Percentiles rank a stretch among this genome's conserved stretches.
Conservation (phyloP, 2,329 filamentous ascomycete species). For the Talaromyces rugulosus region DNA sequence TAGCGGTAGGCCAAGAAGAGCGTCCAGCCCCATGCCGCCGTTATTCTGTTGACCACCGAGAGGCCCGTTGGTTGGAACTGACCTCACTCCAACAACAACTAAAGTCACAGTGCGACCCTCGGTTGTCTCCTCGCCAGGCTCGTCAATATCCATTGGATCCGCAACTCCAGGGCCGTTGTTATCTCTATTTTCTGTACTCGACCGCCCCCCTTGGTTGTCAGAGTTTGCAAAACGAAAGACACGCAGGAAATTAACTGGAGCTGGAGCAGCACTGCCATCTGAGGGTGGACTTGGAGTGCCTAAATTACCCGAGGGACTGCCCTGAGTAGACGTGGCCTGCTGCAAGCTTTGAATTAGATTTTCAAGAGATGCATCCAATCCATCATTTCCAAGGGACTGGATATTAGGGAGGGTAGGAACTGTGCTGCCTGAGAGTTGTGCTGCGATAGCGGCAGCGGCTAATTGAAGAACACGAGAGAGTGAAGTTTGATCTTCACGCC, state of each 20-base stretch:
- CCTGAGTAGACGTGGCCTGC: constrained; percentile 56
- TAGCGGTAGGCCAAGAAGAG: constrained; percentile 43
- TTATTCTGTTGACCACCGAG: constrained; percentile 39
- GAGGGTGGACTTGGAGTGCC: constrained; percentile 31
- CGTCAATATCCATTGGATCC: constrained; percentile 38
- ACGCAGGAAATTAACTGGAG: constrained; percentile 63
- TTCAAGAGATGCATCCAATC: constrained; percentile 59
- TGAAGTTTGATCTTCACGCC: constrained; percentile 59
- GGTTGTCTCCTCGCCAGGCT: constrained; percentile 22
- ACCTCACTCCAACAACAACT: constrained; percentile 66
- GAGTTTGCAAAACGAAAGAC: constrained; percentile 64
- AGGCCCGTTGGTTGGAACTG: constrained; percentile 53
- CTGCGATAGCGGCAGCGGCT: constrained; percentile 61
- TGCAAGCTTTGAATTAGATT: constrained; percentile 61
- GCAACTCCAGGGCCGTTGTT: constrained; percentile 8
- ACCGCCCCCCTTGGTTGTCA: constrained; percentile 26
- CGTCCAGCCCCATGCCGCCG: constrained; percentile 39
- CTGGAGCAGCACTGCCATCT: constrained; percentile 38
- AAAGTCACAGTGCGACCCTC: constrained; percentile 62
- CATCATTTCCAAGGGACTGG: constrained; percentile 51
- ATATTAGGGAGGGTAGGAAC: constrained; percentile 53
- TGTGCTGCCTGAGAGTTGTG: constrained; percentile 60
- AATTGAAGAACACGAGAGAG: constrained; percentile 59
- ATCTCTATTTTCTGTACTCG: constrained; percentile 21
- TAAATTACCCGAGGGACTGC: constrained; percentile 35